These are phyloP conservation scores for Metschnikowia lachancei DNA, from an alignment of 805 yeast species.

Conservation along the genomic window DNA sequence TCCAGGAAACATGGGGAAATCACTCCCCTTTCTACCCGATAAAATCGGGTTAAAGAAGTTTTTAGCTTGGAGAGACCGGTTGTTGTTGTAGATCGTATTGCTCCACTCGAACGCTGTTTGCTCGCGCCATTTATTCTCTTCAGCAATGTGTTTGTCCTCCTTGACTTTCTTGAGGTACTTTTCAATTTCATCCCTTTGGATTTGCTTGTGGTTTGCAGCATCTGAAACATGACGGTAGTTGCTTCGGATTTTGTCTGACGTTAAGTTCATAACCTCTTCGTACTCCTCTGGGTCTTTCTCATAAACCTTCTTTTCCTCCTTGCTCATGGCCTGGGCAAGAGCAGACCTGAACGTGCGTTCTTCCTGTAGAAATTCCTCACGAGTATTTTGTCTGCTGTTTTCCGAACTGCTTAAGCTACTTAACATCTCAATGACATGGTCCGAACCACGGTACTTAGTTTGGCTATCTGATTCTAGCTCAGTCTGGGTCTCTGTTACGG, in stretches of 20 bases:
- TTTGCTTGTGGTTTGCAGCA: not conserved
- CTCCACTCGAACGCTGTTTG: constrained; percentile 54
- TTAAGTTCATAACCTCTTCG: constrained; percentile 17
- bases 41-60: constrained; percentile 48
- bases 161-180: constrained; percentile 44
- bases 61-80: constrained; percentile 39
- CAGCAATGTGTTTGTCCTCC: constrained; percentile 34
- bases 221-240: constrained; percentile 7
- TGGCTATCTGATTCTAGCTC: not conserved
- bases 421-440: not conserved
- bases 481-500: not conserved
- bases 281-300: constrained; percentile 16
- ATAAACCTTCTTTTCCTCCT: constrained; percentile 13
- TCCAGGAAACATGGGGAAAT: constrained; percentile 20
- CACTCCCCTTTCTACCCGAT: constrained; percentile 10
- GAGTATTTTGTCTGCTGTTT: not conserved
- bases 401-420: not conserved
- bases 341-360: constrained; percentile 25
- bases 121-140: constrained; percentile 47
- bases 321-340: constrained; percentile 24
- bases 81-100: constrained; percentile 31
- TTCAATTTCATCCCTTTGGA: constrained; percentile 32
- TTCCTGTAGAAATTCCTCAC: not conserved
- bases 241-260: constrained; percentile 21
- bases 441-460: not conserved